These are phyloP conservation scores for Myxozyma mucilagina DNA, from an alignment of 805 yeast species.

Conservation along the genomic window DNA sequence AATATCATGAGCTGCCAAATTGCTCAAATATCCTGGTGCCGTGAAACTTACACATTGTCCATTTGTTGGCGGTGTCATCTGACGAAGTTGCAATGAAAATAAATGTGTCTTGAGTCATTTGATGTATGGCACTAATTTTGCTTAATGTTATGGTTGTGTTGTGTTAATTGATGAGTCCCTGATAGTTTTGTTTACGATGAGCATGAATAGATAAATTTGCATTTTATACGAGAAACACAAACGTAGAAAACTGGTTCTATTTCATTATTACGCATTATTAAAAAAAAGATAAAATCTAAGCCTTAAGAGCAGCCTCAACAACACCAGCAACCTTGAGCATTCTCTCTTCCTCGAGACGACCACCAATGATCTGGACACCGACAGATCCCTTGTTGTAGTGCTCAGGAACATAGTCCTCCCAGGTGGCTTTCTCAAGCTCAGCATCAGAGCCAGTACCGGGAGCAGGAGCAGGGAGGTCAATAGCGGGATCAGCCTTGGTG, in stretches of 20 bases:
- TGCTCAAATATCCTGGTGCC: conserved; percentile 92
- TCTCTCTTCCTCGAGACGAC: conserved; percentile 61
- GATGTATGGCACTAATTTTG: no score
- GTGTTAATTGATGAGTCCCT: no score
- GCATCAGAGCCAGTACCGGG: conserved; percentile 23
- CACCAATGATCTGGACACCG: conserved; percentile 55
- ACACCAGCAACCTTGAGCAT: conserved; percentile 41
- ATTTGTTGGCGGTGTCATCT: conserved; percentile 87
- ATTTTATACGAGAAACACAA: no score
- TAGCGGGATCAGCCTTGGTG: conserved; percentile 45
- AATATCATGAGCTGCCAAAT: conserved; percentile 85
- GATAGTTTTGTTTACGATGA: no score
- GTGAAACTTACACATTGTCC: conserved; percentile 92
- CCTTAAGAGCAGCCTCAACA: conserved; percentile 27
- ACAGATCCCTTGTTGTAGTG: conserved; percentile 55
- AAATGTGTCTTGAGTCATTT: no score
- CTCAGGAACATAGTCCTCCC: conserved; percentile 46
- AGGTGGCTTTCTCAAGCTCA: conserved; percentile 18
- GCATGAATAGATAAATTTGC: no score
- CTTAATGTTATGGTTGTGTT: no score
- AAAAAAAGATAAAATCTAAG: background rate
- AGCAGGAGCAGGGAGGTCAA: conserved; percentile 27
- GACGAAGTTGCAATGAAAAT: conserved; percentile 41
- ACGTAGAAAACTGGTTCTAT: background rate
- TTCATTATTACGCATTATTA: background rate